These are phyloP conservation scores for Coniochaeta prunicola DNA, from an alignment of 2,329 filamentous ascomycete genomes.

Conservation along the genomic window DNA sequence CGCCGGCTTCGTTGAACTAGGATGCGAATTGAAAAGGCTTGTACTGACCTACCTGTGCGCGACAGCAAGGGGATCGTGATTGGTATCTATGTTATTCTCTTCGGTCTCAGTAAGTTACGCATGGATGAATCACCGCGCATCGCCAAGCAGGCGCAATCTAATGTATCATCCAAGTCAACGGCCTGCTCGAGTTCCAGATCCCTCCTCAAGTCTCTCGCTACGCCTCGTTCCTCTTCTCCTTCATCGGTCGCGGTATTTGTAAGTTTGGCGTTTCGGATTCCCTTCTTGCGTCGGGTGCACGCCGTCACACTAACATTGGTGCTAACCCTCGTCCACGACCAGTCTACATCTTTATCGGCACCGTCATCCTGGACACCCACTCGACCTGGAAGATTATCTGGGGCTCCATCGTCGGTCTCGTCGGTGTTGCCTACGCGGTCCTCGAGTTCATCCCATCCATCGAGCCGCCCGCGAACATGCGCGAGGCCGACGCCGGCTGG, in stretches of 20 bases:
- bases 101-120: slow-evolving; percentile 66
- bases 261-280: slow-evolving; percentile 33
- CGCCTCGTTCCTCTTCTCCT: slow-evolving; percentile 96
- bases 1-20: neutral
- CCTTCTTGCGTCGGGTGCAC: neutral
- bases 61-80: slow-evolving; percentile 66
- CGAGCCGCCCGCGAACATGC: slow-evolving; percentile 76
- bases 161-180: slow-evolving; percentile 14
- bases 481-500: slow-evolving; percentile 69
- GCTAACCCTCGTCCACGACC: neutral
- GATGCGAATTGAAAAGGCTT: slow-evolving; percentile 4
- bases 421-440: slow-evolving; percentile 70
- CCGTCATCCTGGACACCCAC: slow-evolving; percentile 63
- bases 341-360: slow-evolving; percentile 97
- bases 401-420: slow-evolving; percentile 68
- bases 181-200: slow-evolving; percentile 71
- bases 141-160: neutral
- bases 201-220: slow-evolving; percentile 89
- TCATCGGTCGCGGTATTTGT: slow-evolving; percentile 93
- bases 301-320: neutral
- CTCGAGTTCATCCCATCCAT: slow-evolving; percentile 74
- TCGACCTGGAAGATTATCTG: slow-evolving; percentile 63
- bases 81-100: slow-evolving; percentile 82
- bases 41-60: neutral
- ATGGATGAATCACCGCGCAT: neutral